phyloP scores from a whole-genome alignment of 352 stramenopile species.

The Phytopythium sindhum region DNA sequence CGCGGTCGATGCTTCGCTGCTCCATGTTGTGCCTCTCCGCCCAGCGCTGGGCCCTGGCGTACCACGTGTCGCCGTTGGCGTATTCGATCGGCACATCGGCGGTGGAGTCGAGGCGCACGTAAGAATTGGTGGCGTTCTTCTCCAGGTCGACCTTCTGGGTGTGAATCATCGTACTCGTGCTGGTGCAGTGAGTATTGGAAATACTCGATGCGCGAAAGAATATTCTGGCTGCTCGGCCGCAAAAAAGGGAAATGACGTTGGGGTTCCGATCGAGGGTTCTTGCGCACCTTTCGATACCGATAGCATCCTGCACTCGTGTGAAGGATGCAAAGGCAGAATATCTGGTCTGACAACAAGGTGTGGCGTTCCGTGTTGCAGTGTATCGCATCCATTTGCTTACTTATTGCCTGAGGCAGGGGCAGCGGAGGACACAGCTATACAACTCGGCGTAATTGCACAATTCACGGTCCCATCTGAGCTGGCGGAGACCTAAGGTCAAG shows the following conservation, averaged over 20 bases:
- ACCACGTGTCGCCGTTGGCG: conserved; percentile 16
- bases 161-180: background rate
- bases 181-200: background rate
- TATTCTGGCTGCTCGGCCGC: background rate
- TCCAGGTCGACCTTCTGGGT: conserved; percentile 1
- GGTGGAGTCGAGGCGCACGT: background rate
- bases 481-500: no score
- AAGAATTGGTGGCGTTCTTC: conserved; percentile 3
- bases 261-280: background rate
- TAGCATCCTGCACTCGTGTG: no score
- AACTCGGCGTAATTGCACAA: no score
- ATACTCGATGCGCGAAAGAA: background rate
- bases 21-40: conserved; percentile 38
- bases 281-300: no score
- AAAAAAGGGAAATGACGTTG: background rate
- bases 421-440: no score
- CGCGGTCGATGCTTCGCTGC: conserved; percentile 41
- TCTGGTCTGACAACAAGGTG: no score
- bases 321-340: no score
- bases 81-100: background rate
- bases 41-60: conserved; percentile 21
- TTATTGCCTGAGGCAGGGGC: no score
- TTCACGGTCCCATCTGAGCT: no score
- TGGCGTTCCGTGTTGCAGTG: no score
- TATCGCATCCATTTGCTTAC: no score